Evolutionary conservation across 441 rosid genomes (phyloP), one percentile per base, ranked within the genome.

Genomic region (Pelargonium australe): DNA sequence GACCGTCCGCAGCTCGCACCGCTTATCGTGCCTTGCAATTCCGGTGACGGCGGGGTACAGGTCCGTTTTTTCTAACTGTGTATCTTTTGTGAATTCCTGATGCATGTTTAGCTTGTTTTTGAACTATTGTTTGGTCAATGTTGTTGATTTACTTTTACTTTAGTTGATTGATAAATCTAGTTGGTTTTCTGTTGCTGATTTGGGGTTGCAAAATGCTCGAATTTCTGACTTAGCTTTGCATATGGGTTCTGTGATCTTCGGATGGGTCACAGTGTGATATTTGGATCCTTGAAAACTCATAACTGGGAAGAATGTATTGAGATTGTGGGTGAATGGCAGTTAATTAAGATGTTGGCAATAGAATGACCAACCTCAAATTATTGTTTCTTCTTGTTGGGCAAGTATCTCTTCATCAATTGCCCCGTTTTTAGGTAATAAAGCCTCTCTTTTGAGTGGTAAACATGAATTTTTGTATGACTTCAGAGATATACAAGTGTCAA

Each of bases 1-100:
- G 75, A 72, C 16, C 53, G 66, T 19, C 70, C 75, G 19, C 37
- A 19, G 64, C 47, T 45, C 17, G 73, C 68, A 19, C 73, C 73
- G 23, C 41, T 72, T 62, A 44, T 72, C 20, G 66, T 60, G 40
- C 75, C 75, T 44, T 72, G 75, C 66, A 34, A 60, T 66, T 57
- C 75, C 47, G 75, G 75, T 44, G 75, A 72, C 60, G 75, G 75
- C 23, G 75, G 75, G 19, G 60, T 66, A 14, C 75, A 72, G 75
- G 75, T 72, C 44, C 68, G 16, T 66, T 7, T 8, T 64, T 72
- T 62, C n/a, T 64, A 20, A 34, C 25, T 70, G 31, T 61, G 44
- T 47, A 19, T 57, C 25, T 17, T 2, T 57, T 57, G 25, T 17
- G 12, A 57, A 57, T 57, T 17, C 16, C 61, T 16, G 7, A 2